Evolutionary conservation across 345 rosid species (phyloP), one percentile per base, ranked within the genome.

Genomic region (Excoecaria agallocha): DNA sequence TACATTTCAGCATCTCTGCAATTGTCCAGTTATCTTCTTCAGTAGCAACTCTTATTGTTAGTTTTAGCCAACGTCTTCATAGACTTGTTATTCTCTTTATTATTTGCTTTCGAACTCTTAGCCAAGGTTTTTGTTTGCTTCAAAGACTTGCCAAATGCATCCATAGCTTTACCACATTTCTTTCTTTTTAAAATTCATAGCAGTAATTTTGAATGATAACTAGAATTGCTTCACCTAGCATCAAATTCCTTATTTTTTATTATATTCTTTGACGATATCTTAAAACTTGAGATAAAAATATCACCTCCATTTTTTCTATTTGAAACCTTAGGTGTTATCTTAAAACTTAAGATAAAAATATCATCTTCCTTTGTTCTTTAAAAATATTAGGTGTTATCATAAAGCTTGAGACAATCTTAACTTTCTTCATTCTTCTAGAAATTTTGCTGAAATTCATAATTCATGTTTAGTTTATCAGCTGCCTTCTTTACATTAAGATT

Each of bases 1-100:
- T n/a, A n/a, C n/a, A 30, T 49, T 37, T 35, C 16, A 63, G 22
- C 11, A 54, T 51, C 38, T 70, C 20, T 4, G 17, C 66, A 12
- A 39, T 57, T 12, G 65, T 71, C 13, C 35, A 43, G 15, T 5
- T 30, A 35, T 60, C 74, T 71, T 78, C 73, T 11, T 50, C 66
- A 30, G 2, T 20, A 25, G 45, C 8, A 43, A 17, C 73, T 30
- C 16, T 50, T 38, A 56, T 39, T 52, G 19, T 72, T 73, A 46
- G 22, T 58, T 65, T 77, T 41, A 30, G 5, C 45, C 65, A 30
- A 8, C 0, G 58, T 54, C 20, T 54, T 54, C 7, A n/a, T 24
- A 43, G 68, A 65, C 50, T 5, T 3, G 7, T 6, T 22, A 37
- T 65, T 49, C 17, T 57, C 52, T 58, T 15, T 16, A 43, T 38